Conservation (phyloP, 805 yeast genomes). For the Wickerhamomyces bovis region DNA sequence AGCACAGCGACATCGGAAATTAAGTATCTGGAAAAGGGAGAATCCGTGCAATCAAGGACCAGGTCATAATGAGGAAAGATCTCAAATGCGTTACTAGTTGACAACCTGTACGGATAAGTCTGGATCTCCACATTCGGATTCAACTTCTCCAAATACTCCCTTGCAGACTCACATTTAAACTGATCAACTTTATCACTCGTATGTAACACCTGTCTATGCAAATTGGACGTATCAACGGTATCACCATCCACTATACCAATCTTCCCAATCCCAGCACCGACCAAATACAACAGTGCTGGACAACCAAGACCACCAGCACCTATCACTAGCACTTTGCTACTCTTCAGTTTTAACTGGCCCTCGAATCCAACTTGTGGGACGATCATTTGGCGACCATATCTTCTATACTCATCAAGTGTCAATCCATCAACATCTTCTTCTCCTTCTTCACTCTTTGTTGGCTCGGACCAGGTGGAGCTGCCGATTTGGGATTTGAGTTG, state of each 20-base stretch:
- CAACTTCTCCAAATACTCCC: constrained; percentile 39
- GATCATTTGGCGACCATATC: constrained; percentile 95
- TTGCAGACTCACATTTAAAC: constrained; percentile 78
- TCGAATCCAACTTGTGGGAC: constrained; percentile 60
- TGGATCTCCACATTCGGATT: constrained; percentile 63
- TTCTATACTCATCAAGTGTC: constrained; percentile 58
- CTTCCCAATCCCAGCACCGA: constrained; percentile 82
- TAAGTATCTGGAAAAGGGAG: constrained; percentile 81
- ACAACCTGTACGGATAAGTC: constrained; percentile 47
- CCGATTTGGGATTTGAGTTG: constrained; percentile 3
- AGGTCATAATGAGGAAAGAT: constrained; percentile 64
- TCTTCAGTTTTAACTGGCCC: constrained; percentile 55
- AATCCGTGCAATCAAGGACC: constrained; percentile 90
- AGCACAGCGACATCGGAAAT: constrained; percentile 80
- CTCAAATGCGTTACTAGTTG: constrained; percentile 52
- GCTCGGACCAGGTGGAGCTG: background rate
- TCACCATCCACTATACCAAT: constrained; percentile 89
- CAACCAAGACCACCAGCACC: constrained; percentile 98
- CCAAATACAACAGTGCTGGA: constrained; percentile 79
- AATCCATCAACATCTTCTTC: constrained; percentile 5
- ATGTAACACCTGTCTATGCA: constrained; percentile 88
- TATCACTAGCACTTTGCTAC: constrained; percentile 60
- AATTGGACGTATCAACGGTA: constrained; percentile 72
- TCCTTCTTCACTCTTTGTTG: background rate
- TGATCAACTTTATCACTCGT: constrained; percentile 58